These are phyloP conservation scores for Alternaria dauci DNA, from an alignment of 2,329 filamentous ascomycete genomes.

Conservation along the genomic window DNA sequence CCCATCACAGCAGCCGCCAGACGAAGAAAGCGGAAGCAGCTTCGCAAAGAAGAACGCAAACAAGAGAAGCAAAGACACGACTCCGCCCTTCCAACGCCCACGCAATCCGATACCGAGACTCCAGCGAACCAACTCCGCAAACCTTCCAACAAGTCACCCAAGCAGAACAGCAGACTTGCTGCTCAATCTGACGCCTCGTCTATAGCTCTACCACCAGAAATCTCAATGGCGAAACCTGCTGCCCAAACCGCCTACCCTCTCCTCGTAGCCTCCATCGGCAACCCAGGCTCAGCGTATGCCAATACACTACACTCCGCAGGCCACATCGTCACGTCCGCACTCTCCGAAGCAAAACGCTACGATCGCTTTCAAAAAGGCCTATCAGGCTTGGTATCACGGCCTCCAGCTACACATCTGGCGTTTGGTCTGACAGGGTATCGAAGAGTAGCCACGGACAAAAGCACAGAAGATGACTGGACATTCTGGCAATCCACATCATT, in stretches of 20 bases:
- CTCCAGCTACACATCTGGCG: conserved; percentile 42
- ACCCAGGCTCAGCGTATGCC: conserved; percentile 72
- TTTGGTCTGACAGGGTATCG: conserved; percentile 54
- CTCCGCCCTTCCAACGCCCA: conserved; percentile 25
- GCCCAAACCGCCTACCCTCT: conserved; percentile 58
- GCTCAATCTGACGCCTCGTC: background rate
- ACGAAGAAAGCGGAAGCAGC: conserved; percentile 34
- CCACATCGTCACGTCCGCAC: conserved; percentile 72
- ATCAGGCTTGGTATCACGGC: conserved; percentile 40
- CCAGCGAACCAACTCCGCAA: conserved; percentile 12
- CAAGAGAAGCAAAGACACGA: conserved; percentile 27
- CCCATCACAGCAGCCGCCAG: conserved; percentile 1
- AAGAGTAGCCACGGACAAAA: conserved; percentile 11
- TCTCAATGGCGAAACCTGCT: conserved; percentile 34
- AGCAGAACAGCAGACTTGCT: background rate
- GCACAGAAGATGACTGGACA: conserved; percentile 59
- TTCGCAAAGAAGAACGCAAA: conserved; percentile 39
- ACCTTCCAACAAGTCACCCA: conserved; percentile 28
- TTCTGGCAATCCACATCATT: conserved; percentile 77
- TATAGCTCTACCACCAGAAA: background rate
- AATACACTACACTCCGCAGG: conserved; percentile 88
- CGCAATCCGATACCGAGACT: conserved; percentile 30
- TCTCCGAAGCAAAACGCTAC: conserved; percentile 37
- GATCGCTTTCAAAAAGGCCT: conserved; percentile 41
- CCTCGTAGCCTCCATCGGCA: conserved; percentile 87